These are phyloP conservation scores for Talaromyces sp. DNA, from an alignment of 2,329 filamentous ascomycete genomes.

Conservation along the genomic window DNA sequence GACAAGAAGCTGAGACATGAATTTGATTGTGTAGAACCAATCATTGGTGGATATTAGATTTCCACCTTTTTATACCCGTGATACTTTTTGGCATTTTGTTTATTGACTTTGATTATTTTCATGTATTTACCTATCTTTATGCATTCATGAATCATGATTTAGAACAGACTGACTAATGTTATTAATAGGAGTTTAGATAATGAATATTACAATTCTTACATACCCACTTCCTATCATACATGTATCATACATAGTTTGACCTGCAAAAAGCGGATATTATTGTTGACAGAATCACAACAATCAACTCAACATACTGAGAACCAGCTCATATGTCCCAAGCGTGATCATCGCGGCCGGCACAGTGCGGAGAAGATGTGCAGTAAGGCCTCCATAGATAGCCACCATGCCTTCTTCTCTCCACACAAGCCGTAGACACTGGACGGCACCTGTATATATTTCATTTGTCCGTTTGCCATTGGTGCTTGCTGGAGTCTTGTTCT, in stretches of 20 bases:
- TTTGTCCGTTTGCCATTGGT: constrained; percentile 26
- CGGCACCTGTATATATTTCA: constrained; percentile 31
- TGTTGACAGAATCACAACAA: not conserved
- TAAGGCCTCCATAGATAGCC: constrained; percentile 30
- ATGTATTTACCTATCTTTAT: not conserved
- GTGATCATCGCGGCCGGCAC: constrained; percentile 32
- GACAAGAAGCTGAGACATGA: not conserved
- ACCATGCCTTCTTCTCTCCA: constrained; percentile 30
- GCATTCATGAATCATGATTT: not conserved
- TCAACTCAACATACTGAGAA: constrained; percentile 14
- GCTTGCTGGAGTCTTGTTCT: constrained; percentile 31
- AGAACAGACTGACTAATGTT: not conserved
- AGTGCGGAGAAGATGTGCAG: constrained; percentile 30
- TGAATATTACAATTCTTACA: not conserved
- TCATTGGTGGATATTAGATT: not conserved
- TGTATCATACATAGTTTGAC: not conserved
- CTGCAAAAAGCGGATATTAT: not conserved
- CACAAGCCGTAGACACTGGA: constrained; percentile 28
- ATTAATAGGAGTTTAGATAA: not conserved
- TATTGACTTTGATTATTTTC: not conserved
- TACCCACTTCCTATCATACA: not conserved
- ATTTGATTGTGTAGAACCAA: not conserved
- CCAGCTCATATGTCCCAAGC: constrained; percentile 33
- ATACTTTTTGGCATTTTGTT: not conserved
- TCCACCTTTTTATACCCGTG: not conserved